These are phyloP conservation scores for Cinnamomum micranthum DNA, from an alignment of 164 flowering plant genomes.

Conservation along the genomic window DNA sequence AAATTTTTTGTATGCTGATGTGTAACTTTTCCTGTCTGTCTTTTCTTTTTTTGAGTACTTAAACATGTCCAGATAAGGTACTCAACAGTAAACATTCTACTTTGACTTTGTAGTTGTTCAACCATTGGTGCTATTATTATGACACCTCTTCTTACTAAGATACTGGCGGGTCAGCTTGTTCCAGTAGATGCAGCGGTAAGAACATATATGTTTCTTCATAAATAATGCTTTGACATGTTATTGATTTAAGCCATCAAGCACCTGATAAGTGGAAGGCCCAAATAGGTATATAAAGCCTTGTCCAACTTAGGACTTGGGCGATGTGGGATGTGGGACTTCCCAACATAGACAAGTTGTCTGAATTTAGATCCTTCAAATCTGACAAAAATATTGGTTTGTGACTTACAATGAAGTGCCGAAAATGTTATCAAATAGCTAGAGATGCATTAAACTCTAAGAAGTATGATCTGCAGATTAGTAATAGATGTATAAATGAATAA, in stretches of 20 bases:
- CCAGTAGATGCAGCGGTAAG: slow-evolving; percentile 98
- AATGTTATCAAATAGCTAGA: background rate
- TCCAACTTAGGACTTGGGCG: no score
- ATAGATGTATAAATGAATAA: no score
- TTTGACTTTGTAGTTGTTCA: slow-evolving; percentile 61
- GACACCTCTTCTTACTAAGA: slow-evolving; percentile 97
- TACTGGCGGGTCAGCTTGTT: slow-evolving; percentile 97
- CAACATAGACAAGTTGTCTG: background rate
- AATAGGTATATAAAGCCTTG: no score
- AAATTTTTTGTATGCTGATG: no score
- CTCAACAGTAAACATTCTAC: background rate
- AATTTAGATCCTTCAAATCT: background rate
- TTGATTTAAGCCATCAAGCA: no score
- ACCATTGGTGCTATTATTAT: slow-evolving; percentile 93
- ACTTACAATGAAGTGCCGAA: background rate
- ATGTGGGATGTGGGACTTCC: no score
- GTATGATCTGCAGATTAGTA: background rate
- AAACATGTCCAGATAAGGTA: background rate
- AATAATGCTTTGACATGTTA: background rate
- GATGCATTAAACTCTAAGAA: background rate
- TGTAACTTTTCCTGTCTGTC: no score
- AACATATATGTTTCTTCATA: background rate
- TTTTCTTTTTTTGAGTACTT: no score
- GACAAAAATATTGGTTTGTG: background rate
- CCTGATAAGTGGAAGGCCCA: no score